Evolutionary conservation across 23 red algal species (phyloP).

Genomic region (Gracilaria gracilis): DNA sequence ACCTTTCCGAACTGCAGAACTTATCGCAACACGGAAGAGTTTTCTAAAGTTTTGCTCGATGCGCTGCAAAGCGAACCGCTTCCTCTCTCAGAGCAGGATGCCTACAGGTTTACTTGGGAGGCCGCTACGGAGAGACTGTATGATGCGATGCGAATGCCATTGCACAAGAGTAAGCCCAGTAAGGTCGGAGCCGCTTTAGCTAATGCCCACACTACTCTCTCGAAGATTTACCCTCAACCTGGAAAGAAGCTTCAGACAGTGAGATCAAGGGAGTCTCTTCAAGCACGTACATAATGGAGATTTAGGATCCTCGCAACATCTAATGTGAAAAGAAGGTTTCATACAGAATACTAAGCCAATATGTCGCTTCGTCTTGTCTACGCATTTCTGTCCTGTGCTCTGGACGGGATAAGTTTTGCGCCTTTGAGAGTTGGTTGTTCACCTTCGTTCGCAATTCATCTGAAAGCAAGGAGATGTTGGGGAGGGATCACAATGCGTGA

Average conservation of each 20-base stretch:
- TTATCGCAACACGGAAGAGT: slow-evolving; percentile 53
- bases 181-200: slow-evolving; percentile 58
- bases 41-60: slow-evolving; percentile 43
- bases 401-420: neutral
- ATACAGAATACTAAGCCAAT: neutral
- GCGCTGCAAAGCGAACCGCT: slow-evolving; percentile 53
- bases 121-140: slow-evolving; percentile 78
- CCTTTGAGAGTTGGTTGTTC: neutral
- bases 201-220: slow-evolving; percentile 47
- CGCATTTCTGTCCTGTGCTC: neutral
- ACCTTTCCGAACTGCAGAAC: slow-evolving; percentile 73
- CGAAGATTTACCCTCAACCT: slow-evolving; percentile 68
- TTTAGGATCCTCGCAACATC: neutral
- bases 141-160: slow-evolving; percentile 77
- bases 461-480: neutral
- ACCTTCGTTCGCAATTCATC: neutral
- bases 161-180: slow-evolving; percentile 56
- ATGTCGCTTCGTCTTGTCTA: neutral
- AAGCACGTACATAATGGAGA: neutral
- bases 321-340: neutral
- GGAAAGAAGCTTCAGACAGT: slow-evolving; percentile 48
- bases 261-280: slow-evolving; percentile 13
- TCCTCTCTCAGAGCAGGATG: slow-evolving; percentile 76
- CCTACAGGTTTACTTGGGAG: slow-evolving; percentile 79
- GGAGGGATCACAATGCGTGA: neutral